Evolutionary conservation across 768 basidiomycete species (phyloP), one percentile per base, ranked within the genome.

Genomic region (Mycena metata): DNA sequence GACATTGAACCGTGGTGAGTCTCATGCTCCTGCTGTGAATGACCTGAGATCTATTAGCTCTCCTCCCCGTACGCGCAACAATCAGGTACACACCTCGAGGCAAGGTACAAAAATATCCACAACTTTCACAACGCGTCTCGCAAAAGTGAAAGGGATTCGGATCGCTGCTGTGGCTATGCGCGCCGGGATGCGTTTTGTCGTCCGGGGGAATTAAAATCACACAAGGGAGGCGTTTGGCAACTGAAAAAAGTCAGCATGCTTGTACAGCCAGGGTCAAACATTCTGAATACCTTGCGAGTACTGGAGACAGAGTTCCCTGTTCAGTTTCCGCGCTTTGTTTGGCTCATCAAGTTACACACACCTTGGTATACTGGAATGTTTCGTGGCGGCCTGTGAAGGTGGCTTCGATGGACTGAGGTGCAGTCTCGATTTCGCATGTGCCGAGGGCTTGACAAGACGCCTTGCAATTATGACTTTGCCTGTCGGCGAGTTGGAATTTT

Each of bases 1-100:
- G 87, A 85, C 89, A 90, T 90, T 1, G 88, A 89, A 7, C 89
- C 90, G 64, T 91, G 89, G 17, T 81, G 81, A 0, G 89, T 91
- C 49, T 89, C 88, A 43, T 91, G 89, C 50, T 88, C 86, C 68
- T 84, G 81, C 64, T 90, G 88, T 0, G 86, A 63, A 64, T 91
- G 90, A 0, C 86, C 89, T 90, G 46, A 19, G 35, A 42, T 19
- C 21, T n/a, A 26, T 55, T 43, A 45, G 24, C 49, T 17, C 26
- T 17, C 23, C 15, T n/a, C 17, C 1, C 12, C 19, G 42, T 46
- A 49, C 3, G 16, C 23, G 8, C 35, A 10, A 50, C 0, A 26
- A 5, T 23, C 45, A 10, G 33, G n/a, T 35, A 19, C 79, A 42
- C 65, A 89, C 89, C 86, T 47, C 85, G 78, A 2, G 88, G 88